Percentiles rank a stretch among this genome's conserved stretches.
These are phyloP conservation scores for Arthrobotrys iridis DNA, from an alignment of 2,329 filamentous ascomycete genomes.

Conservation along the genomic window DNA sequence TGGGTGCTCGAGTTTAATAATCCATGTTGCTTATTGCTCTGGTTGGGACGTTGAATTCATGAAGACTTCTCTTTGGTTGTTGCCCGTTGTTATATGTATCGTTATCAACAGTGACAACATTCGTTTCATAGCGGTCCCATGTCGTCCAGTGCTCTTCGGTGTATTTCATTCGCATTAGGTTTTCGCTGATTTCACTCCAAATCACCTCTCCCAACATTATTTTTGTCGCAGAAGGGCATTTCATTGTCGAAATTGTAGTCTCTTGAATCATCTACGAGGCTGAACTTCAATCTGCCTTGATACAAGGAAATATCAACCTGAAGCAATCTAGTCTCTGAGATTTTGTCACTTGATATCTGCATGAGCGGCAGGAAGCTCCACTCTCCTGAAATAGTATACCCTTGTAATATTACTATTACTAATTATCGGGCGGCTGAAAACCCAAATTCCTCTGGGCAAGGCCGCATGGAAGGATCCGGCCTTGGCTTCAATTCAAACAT, in stretches of 20 bases:
- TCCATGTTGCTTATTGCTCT: not conserved
- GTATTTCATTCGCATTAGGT: too few species aligned
- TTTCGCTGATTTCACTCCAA: too few species aligned
- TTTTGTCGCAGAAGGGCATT: not conserved
- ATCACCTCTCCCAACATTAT: too few species aligned
- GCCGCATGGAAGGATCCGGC: conserved; percentile 1
- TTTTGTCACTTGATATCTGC: conserved; percentile 37
- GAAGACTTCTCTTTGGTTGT: too few species aligned
- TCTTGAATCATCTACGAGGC: conserved; percentile 17
- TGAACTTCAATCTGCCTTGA: conserved; percentile 29
- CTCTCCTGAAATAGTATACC: conserved; percentile 38
- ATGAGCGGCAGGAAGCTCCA: conserved; percentile 39
- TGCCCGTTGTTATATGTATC: too few species aligned
- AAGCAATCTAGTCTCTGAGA: conserved; percentile 8
- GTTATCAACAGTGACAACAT: too few species aligned
- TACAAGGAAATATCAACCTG: conserved; percentile 1
- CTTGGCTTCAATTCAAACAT: conserved; percentile 9
- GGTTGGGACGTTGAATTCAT: too few species aligned
- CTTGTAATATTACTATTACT: conserved; percentile 17
- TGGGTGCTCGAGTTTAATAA: too few species aligned
- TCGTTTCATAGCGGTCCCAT: too few species aligned
- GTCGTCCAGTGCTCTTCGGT: too few species aligned
- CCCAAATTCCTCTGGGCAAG: conserved; percentile 8
- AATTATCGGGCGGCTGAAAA: conserved; percentile 39
- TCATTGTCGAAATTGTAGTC: not conserved